Base-by-base conservation (phyloP, 257 asterid species). In the Forsythia viridissima region DNA sequence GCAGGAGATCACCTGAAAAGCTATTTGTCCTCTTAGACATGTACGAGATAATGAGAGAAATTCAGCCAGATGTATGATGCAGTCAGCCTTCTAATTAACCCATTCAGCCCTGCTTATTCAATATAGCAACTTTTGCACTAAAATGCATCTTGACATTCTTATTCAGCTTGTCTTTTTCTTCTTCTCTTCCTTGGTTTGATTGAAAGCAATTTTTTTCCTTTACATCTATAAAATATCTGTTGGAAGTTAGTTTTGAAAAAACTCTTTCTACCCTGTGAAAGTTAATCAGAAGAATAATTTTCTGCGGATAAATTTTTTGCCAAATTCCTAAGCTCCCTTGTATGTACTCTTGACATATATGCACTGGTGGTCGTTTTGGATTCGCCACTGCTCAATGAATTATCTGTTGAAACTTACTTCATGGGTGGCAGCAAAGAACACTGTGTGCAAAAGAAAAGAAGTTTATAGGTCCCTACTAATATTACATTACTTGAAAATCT, bases 1-100 rank as follows among this genome's bases (percentile, higher is more conserved):
- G 98, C 86, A 94, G 93, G 88, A 80, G 97, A 81, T 91, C 98
- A 21, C 98, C 98, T 6, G 98, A 94, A 85, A 94, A 94, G 82
- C 76, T 92, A 68, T 94, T 94, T 88, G 98, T 94, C 86, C 96
- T 94, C 74, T 87, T 94, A 44, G 98, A 94, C 85, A 94, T 94
- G 98, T 94, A 90, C 67, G 97, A 94, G 84, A 90, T 91, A 69
- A 92, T 94, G 97, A 88, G 97, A 85, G 97, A 94, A 82, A 92
- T 94, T 87, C 93, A 90, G 67, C 42, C 94, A 3, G 98, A 92
- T 92, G 98, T 94, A 85, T 65, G 71, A 44, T 65, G 63, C 74
- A 68, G 71, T 79, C 66, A 73, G 48, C 51, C 46, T 20, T 61
- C 42, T 44, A 43, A 74, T 13, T 39, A 80, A 51, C 41, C 37